Conservation (phyloP, 257 asterid genomes). For the Lycium barbarum region DNA sequence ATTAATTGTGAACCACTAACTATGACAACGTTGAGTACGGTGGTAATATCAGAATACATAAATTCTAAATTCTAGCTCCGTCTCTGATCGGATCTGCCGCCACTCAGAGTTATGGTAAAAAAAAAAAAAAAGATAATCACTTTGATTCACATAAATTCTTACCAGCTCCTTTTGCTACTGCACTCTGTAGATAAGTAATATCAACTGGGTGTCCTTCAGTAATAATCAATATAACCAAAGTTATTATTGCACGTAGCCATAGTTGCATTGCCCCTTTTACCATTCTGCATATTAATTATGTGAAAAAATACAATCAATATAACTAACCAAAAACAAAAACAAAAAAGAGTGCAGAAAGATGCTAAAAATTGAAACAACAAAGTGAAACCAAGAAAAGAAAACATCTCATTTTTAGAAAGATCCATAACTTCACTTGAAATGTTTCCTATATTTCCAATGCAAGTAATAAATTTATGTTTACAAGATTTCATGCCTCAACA, state of each 20-base stretch:
- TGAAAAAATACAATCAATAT: background rate
- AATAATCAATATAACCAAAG: constrained; percentile 33
- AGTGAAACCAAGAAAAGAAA: background rate
- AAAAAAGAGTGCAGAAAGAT: background rate
- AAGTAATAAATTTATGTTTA: background rate
- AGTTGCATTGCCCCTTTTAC: constrained; percentile 24
- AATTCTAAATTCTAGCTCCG: background rate
- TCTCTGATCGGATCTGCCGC: background rate
- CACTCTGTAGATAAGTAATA: constrained; percentile 41
- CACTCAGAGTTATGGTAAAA: background rate
- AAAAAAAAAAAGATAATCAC: background rate
- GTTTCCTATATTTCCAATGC: background rate
- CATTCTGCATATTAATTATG: constrained; percentile 34
- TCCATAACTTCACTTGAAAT: background rate
- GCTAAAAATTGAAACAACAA: background rate
- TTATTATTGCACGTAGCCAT: constrained; percentile 36
- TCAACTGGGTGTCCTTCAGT: constrained; percentile 42
- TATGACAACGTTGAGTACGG: too few relatives aligned
- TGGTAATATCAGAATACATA: too few relatives aligned
- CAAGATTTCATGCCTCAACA: background rate
- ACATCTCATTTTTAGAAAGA: background rate
- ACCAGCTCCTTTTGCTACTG: constrained; percentile 58
- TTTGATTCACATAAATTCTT: background rate
- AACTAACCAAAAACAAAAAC: background rate
- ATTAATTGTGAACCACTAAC: too few relatives aligned